A percentile compares a stretch with the other conserved stretches of the same genome.
phyloP scores from a whole-genome alignment of 257 asterid genomes.

The Nicotiana attenuata region DNA sequence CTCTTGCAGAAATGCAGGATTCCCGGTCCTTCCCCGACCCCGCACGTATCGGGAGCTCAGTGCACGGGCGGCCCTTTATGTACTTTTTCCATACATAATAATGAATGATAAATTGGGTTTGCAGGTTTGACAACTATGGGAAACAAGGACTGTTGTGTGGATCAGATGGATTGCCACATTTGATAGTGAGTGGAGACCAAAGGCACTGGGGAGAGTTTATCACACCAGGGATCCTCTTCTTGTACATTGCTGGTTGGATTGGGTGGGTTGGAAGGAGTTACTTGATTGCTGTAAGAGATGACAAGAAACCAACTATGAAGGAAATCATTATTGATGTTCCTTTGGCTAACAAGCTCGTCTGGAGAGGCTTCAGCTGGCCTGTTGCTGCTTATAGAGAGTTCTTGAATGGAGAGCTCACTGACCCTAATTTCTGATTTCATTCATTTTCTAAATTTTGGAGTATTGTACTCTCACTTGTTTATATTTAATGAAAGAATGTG shows the following conservation, averaged over 20 bases:
- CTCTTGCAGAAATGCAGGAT: no score
- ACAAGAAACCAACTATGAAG: conserved; percentile 82
- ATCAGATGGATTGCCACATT: conserved; percentile 85
- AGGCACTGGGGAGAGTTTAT: conserved; percentile 98
- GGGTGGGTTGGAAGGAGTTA: conserved; percentile 99
- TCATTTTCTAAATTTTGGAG: not conserved
- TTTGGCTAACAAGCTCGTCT: conserved; percentile 58
- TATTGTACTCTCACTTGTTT: not conserved
- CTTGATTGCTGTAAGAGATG: conserved; percentile 84
- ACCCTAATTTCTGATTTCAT: conserved; percentile 53
- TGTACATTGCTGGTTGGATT: conserved; percentile 96
- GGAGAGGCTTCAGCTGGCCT: conserved; percentile 99
- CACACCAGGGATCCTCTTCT: conserved; percentile 84
- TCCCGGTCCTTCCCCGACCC: no score
- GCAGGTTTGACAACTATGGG: conserved; percentile 76
- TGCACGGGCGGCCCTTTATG: not conserved
- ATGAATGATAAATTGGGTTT: no score
- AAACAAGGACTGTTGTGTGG: conserved; percentile 87
- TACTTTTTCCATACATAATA: no score
- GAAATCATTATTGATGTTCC: conserved; percentile 97
- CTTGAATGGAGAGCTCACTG: conserved; percentile 83
- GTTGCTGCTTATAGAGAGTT: conserved; percentile 95
- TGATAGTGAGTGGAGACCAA: conserved; percentile 97
- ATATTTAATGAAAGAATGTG: not conserved
- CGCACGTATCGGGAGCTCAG: no score